Evolutionary conservation across 176 grass and related monocot genomes (phyloP), one percentile per base, ranked within the genome.

Genomic region (Metroxylon sagu): DNA sequence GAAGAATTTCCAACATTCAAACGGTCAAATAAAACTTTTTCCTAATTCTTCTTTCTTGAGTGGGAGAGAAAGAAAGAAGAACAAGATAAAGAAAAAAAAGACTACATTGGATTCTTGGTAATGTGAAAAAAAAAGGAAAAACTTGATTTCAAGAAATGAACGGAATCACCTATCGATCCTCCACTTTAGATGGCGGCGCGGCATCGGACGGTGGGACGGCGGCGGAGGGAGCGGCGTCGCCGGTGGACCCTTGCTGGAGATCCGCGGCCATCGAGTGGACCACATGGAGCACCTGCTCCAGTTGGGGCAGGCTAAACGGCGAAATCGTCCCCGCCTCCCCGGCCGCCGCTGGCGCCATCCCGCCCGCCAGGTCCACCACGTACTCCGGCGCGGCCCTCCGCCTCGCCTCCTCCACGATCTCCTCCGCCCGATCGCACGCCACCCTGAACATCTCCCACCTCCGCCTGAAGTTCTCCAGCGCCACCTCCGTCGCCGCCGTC

Each of bases 361-460:
- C n/a, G 39, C 53, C n/a, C 18, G 60, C 30, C 7, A 18, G 35
- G 8, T 63, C 60, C 19, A 21, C 35, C 35, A 63, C 31, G 18
- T 63, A 15, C 31, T 63, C 60, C 31, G 60, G 4, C 18, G 60
- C 19, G 18, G 49, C 23, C 35, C 60, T 48, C 60, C 39, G 43
- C 39, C 29, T 25, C 10, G 60, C 60, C 35, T 14, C 48, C 35
- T 63, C 60, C 18, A 63, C 12, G 29, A 23, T 39, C 60, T 14
- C 10, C 60, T 63, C 60, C 18, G 18, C 18, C 31, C 39, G 31
- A 19, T 63, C 60, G 60, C 60, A 63, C 19, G 60, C 14, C 60
- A 3, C 60, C 60, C 5, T 63, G 30, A 63, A 63, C 18, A 63
- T 18, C 60, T 48, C 31, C 60, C 60, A 63, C 31, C 31, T 31